These are phyloP conservation scores for Nannochloris sp. DNA, from an alignment of 139 green algal genomes.

Conservation along the genomic window DNA sequence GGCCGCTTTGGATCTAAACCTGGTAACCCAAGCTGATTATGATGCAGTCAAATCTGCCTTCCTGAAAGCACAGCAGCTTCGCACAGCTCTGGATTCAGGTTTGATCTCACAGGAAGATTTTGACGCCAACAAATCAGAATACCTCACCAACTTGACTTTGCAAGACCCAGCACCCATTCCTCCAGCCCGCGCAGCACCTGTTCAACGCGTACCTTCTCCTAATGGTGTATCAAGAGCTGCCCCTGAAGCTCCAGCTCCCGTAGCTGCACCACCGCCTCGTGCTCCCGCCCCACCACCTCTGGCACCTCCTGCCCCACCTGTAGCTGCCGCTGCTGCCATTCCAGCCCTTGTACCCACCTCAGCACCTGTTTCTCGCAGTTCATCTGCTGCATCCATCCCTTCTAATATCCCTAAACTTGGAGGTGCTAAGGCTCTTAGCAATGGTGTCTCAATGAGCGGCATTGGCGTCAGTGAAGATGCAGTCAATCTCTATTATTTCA, in stretches of 20 bases:
- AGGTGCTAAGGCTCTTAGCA: slow-evolving; percentile 13
- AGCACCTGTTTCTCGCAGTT: neutral
- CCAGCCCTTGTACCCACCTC: neutral
- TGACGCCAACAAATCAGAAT: slow-evolving; percentile 49
- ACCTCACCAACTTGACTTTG: slow-evolving; percentile 49
- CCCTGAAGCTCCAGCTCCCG: neutral
- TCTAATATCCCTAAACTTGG: slow-evolving; percentile 46
- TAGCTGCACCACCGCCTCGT: neutral
- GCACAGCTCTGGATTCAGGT: slow-evolving; percentile 58
- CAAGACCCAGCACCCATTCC: neutral
- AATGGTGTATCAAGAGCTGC: neutral
- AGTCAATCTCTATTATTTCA: slow-evolving; percentile 80
- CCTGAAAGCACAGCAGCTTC: slow-evolving; percentile 73
- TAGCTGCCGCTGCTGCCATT: neutral
- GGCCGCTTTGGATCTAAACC: slow-evolving; percentile 58
- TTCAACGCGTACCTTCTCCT: neutral
- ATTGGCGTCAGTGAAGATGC: slow-evolving; percentile 66
- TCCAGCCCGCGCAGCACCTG: neutral
- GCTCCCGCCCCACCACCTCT: neutral
- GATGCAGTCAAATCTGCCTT: slow-evolving; percentile 70
- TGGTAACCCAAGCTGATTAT: slow-evolving; percentile 69
- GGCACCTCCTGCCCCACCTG: neutral
- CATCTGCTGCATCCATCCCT: slow-evolving; percentile 1
- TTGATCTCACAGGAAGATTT: slow-evolving; percentile 71
- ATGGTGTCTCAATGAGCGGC: slow-evolving; percentile 72